Evolutionary conservation across 352 stramenopile genomes (phyloP).

Genomic region (Phytophthora kernoviae): DNA sequence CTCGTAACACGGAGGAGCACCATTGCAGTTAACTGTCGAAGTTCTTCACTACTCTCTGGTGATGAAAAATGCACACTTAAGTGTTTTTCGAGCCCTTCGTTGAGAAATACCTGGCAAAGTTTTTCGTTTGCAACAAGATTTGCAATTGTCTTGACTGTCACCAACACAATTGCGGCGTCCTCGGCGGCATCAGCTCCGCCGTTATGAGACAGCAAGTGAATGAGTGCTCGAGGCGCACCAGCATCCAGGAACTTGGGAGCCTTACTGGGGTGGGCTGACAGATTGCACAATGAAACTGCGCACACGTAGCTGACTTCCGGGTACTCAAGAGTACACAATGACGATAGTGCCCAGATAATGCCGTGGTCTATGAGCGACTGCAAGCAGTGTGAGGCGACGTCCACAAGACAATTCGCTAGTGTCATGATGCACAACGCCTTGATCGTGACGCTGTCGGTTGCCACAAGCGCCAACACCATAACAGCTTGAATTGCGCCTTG

Average conservation of each 20-base stretch:
- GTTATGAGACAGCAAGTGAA: slow-evolving; percentile 59
- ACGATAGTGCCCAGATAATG: slow-evolving; percentile 77
- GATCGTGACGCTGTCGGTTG: slow-evolving; percentile 63
- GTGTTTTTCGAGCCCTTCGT: slow-evolving; percentile 72
- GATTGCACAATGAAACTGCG: slow-evolving; percentile 78
- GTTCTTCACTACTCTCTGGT: slow-evolving; percentile 45
- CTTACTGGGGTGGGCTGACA: slow-evolving; percentile 62
- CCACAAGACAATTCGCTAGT: slow-evolving; percentile 76
- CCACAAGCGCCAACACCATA: slow-evolving; percentile 76
- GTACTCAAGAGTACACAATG: slow-evolving; percentile 65
- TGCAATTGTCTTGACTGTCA: slow-evolving; percentile 74
- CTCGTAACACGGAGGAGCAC: slow-evolving; percentile 73
- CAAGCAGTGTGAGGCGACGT: slow-evolving; percentile 57
- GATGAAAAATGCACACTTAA: slow-evolving; percentile 60
- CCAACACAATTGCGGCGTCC: slow-evolving; percentile 47
- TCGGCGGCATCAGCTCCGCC: slow-evolving; percentile 29
- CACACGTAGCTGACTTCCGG: slow-evolving; percentile 61
- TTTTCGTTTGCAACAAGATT: slow-evolving; percentile 83
- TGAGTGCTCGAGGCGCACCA: slow-evolving; percentile 61
- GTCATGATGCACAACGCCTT: slow-evolving; percentile 78
- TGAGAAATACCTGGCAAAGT: slow-evolving; percentile 71
- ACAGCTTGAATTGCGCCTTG: slow-evolving; percentile 72
- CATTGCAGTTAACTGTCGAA: slow-evolving; percentile 75
- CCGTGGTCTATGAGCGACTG: slow-evolving; percentile 73
- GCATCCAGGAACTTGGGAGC: slow-evolving; percentile 72